Percentiles rank a stretch among this genome's conserved stretches.
Conservation (phyloP, 305 asterid genomes). For the Andrographis paniculata region DNA sequence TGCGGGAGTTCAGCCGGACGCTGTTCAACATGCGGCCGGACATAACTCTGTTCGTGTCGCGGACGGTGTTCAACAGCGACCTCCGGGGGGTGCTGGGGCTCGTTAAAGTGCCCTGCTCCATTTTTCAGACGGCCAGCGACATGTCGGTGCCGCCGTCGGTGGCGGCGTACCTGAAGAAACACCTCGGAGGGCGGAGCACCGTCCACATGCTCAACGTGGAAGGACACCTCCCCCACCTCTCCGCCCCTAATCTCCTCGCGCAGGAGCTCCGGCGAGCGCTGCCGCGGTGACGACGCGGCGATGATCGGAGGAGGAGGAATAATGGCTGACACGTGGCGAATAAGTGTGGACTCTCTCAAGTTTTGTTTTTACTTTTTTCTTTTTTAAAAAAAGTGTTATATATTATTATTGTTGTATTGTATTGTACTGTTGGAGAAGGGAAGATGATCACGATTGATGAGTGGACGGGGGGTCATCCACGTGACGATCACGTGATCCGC, state of each 20-base stretch:
- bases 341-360: conserved; percentile 12
- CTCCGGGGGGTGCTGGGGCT: conserved; percentile 63
- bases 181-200: conserved; percentile 73
- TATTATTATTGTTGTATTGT: too few species aligned
- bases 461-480: too few species aligned
- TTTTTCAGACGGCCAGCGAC: conserved; percentile 77
- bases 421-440: too few species aligned
- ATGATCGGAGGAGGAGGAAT: neutral
- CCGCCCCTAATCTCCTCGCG: conserved; percentile 74
- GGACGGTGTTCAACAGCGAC: conserved; percentile 64
- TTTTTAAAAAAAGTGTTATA: too few species aligned
- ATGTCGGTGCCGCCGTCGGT: conserved; percentile 79
- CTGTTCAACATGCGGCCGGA: conserved; percentile 95
- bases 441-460: too few species aligned
- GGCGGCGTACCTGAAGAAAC: conserved; percentile 53
- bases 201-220: conserved; percentile 56
- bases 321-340: conserved; percentile 23
- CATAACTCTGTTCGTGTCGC: conserved; percentile 66
- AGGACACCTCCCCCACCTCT: conserved; percentile 91
- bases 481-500: too few species aligned
- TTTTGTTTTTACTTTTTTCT: too few species aligned
- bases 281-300: conserved; percentile 27
- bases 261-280: conserved; percentile 71
- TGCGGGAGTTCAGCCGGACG: conserved; percentile 84
- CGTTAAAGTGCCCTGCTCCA: conserved; percentile 71